Evolutionary conservation across 805 yeast genomes (phyloP).

Genomic region (Ogataea degrootiae): DNA sequence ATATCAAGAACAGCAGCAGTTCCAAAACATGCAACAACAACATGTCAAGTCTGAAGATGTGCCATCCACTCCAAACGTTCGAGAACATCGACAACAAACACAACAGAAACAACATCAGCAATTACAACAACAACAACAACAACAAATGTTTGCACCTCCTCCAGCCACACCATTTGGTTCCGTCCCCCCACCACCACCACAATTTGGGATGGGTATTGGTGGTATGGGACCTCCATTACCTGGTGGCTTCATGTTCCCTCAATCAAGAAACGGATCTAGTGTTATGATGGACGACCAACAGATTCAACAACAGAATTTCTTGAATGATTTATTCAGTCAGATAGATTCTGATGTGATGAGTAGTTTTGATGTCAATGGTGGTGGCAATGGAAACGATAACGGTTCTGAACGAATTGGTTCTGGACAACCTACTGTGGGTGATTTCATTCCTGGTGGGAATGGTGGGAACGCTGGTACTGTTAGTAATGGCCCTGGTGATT

Average conservation of each 20-base stretch:
- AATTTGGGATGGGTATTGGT: neutral
- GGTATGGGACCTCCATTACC: no score
- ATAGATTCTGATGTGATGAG: conserved; percentile 30
- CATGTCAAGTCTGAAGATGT: neutral
- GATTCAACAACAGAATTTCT: conserved; percentile 21
- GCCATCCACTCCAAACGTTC: neutral
- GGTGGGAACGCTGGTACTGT: neutral
- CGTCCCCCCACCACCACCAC: neutral
- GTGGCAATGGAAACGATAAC: neutral
- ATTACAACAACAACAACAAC: neutral
- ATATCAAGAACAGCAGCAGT: conserved; percentile 7
- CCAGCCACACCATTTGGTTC: neutral
- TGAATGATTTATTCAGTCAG: conserved; percentile 27
- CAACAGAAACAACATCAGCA: neutral
- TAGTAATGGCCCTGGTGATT: conserved; percentile 2
- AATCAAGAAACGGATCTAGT: neutral
- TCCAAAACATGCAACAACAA: neutral
- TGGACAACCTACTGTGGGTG: conserved; percentile 7
- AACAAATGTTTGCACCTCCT: neutral
- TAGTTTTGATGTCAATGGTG: conserved; percentile 9
- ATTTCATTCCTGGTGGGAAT: conserved; percentile 2
- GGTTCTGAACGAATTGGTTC: neutral
- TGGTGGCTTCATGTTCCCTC: neutral
- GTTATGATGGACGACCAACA: neutral
- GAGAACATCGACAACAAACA: neutral